A percentile compares a stretch with the other conserved stretches of the same genome.
phyloP scores from a whole-genome alignment of 2,329 filamentous ascomycete genomes.

The Colletotrichum sp. region DNA sequence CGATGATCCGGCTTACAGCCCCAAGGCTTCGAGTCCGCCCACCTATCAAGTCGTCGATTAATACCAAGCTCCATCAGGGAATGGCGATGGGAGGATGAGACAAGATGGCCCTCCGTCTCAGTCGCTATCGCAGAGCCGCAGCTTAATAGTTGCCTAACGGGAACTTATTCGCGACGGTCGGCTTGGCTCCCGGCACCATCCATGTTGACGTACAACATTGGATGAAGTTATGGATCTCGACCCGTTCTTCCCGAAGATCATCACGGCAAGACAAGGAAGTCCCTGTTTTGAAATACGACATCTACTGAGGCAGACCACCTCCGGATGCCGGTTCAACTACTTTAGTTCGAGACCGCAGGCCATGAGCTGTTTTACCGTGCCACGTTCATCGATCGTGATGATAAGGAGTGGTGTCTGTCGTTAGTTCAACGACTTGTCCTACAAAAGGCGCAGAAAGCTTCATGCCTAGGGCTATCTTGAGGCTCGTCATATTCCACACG shows the following conservation, averaged over 20 bases:
- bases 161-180: background rate
- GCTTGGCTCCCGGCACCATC: background rate
- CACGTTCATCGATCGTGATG: background rate
- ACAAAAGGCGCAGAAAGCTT: background rate
- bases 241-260: background rate
- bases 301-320: background rate
- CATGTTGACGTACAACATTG: background rate
- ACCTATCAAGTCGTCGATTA: background rate
- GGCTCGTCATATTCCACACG: background rate
- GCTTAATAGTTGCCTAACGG: background rate
- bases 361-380: background rate
- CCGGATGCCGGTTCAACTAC: background rate
- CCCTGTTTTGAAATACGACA: background rate
- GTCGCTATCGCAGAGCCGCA: conserved; percentile 9
- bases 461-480: background rate
- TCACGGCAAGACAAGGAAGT: background rate
- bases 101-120: background rate
- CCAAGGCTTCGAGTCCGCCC: background rate
- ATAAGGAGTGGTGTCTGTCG: background rate
- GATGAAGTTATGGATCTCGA: background rate
- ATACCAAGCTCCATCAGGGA: background rate
- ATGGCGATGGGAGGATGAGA: background rate
- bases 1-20: background rate
- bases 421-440: background rate
- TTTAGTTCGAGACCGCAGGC: background rate